Evolutionary conservation across 495 filamentous ascomycete genomes (phyloP).

Genomic region (Usnea hakonensis): DNA sequence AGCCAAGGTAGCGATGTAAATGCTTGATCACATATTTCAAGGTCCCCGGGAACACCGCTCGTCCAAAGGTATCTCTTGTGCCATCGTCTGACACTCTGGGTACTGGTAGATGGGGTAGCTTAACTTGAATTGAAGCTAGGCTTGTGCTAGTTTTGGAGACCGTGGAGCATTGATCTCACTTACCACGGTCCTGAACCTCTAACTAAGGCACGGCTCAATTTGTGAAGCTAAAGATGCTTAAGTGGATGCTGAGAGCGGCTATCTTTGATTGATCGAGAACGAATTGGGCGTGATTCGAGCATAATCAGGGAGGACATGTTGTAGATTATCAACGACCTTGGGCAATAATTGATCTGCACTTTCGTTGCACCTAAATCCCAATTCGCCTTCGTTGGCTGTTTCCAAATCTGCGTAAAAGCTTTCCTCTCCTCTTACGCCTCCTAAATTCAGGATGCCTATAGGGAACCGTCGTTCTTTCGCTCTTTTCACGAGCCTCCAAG

Average conservation of each 20-base stretch:
- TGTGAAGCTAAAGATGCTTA: not conserved
- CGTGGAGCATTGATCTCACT: not conserved
- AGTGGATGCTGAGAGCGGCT: not conserved
- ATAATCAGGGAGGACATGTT: not conserved
- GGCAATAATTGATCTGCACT: conserved; percentile 49
- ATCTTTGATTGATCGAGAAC: not conserved
- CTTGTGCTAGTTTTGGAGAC: not conserved
- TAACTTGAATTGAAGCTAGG: not conserved
- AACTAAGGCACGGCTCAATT: not conserved
- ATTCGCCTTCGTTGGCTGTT: conserved; percentile 38
- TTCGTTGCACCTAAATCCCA: conserved; percentile 44
- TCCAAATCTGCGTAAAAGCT: conserved; percentile 51
- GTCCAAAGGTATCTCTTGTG: not conserved
- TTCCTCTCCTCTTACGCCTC: conserved; percentile 74
- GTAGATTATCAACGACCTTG: conserved; percentile 36
- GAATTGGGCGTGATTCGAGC: not conserved
- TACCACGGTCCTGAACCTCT: not conserved
- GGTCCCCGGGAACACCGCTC: not conserved
- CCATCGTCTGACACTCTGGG: not conserved
- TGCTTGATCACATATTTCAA: not conserved
- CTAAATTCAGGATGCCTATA: conserved; percentile 75
- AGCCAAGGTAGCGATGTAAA: not conserved
- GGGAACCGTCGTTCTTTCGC: conserved; percentile 77
- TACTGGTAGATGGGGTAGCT: too few relatives aligned
- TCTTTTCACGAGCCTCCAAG: conserved; percentile 79